phyloP scores from a whole-genome alignment of 331 rosid genomes.

The Malus hybrid region DNA sequence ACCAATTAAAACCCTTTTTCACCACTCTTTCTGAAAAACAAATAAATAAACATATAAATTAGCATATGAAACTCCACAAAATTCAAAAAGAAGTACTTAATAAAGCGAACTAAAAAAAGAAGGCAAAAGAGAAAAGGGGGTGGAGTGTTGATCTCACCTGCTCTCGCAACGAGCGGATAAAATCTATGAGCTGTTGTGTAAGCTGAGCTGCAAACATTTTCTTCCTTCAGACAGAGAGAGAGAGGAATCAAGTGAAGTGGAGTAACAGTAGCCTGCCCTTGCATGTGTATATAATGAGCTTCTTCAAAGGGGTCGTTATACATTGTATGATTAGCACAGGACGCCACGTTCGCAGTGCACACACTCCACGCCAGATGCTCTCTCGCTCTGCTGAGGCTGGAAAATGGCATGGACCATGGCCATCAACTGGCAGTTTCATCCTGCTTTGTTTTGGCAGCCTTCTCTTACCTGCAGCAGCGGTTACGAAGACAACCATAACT shows the following conservation, averaged over 20 bases:
- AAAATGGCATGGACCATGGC: neutral
- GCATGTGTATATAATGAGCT: neutral
- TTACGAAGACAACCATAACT: neutral
- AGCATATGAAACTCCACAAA: neutral
- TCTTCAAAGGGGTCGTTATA: neutral
- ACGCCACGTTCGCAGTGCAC: no score
- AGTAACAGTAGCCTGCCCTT: neutral
- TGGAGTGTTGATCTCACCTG: neutral
- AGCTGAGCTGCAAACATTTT: conserved; percentile 5
- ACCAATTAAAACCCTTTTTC: neutral
- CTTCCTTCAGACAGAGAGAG: neutral
- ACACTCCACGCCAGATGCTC: no score
- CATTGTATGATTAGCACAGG: no score
- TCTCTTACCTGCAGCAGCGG: neutral
- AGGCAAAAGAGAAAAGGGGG: neutral
- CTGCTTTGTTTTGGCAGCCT: neutral
- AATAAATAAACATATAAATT: neutral
- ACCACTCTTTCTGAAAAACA: neutral
- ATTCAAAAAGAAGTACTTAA: neutral
- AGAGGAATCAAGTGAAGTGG: neutral
- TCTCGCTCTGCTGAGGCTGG: neutral
- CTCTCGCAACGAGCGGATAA: neutral
- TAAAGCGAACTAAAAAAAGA: neutral
- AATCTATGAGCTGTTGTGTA: neutral
- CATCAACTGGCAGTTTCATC: neutral